Evolutionary conservation across 2,329 filamentous ascomycete species (phyloP).

Genomic region (Reticulascus tulasneorum): DNA sequence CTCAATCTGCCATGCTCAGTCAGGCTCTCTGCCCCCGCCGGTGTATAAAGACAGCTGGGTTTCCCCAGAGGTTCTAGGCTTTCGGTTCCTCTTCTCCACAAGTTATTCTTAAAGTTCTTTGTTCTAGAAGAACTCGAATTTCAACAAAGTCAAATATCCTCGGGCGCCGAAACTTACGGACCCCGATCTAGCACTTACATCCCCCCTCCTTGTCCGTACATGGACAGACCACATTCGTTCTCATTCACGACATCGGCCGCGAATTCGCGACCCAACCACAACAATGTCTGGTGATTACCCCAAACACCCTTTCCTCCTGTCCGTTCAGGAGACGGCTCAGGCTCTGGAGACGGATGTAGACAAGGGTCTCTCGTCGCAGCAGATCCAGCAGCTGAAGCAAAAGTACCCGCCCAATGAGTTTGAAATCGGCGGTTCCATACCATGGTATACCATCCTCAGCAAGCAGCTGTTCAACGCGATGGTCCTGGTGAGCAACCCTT

Average conservation of each 20-base stretch:
- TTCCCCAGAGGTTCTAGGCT: too few relatives aligned
- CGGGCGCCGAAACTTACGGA: too few relatives aligned
- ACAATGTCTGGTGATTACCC: constrained; percentile 44
- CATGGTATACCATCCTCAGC: constrained; percentile 67
- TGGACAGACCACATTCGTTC: constrained; percentile 4
- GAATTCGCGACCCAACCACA: constrained; percentile 17
- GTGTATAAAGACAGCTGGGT: too few relatives aligned
- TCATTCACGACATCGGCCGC: constrained; percentile 5
- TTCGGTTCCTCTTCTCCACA: too few relatives aligned
- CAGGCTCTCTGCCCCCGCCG: too few relatives aligned
- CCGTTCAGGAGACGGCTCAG: constrained; percentile 57
- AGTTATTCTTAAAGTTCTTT: too few relatives aligned
- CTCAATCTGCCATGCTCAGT: too few relatives aligned
- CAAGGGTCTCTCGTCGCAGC: constrained; percentile 58
- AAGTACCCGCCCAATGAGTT: constrained; percentile 67
- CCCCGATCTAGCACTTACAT: too few relatives aligned
- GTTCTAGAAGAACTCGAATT: too few relatives aligned
- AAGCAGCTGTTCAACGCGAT: constrained; percentile 75
- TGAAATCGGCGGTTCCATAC: constrained; percentile 63
- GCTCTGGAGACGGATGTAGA: constrained; percentile 62
- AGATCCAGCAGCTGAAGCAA: constrained; percentile 55
- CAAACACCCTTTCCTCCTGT: constrained; percentile 58
- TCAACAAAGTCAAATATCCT: too few relatives aligned
- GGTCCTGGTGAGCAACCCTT: constrained; percentile 66
- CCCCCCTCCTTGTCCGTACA: background rate